Percentiles rank a stretch among this genome's conserved stretches.
phyloP scores from a whole-genome alignment of 2,329 filamentous ascomycete genomes.

The Biscogniauxia mediterranea region DNA sequence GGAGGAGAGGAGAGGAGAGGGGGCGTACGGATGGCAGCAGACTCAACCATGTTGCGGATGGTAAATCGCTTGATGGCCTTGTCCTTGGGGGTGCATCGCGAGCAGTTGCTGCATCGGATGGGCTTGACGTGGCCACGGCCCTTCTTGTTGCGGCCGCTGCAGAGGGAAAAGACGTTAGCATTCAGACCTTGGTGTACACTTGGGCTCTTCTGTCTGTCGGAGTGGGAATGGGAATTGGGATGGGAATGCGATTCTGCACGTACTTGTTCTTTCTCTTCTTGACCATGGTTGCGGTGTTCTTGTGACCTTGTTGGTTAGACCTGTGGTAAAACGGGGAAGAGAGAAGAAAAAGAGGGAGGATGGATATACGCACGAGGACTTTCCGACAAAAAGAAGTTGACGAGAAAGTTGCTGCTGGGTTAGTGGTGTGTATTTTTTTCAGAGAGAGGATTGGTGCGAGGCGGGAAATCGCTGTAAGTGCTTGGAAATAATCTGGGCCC shows the following conservation, averaged over 20 bases:
- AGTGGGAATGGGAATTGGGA: too few relatives aligned
- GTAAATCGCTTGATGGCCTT: slow-evolving; percentile 99
- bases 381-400: slow-evolving; percentile 15
- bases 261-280: slow-evolving; percentile 72
- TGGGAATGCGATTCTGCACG: slow-evolving; percentile 23
- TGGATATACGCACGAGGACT: slow-evolving; percentile 12
- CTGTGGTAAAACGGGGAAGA: not conserved
- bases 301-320: slow-evolving; percentile 14
- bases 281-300: slow-evolving; percentile 60
- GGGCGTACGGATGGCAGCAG: slow-evolving; percentile 95
- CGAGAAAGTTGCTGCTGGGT: slow-evolving; percentile 16
- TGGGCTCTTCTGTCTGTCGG: too few relatives aligned
- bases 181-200: not conserved
- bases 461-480: slow-evolving; percentile 9
- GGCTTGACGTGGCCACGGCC: slow-evolving; percentile 99
- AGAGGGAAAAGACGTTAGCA: slow-evolving; percentile 11
- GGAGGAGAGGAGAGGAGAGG: not conserved
- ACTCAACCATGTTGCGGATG: slow-evolving; percentile 99
- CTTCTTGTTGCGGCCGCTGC: slow-evolving; percentile 98
- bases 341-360: not conserved
- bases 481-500: slow-evolving; percentile 3
- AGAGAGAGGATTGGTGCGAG: slow-evolving; percentile 12
- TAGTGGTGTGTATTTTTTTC: slow-evolving; percentile 5
- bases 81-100: slow-evolving; percentile 93
- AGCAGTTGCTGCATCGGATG: slow-evolving; percentile 76